Evolutionary conservation across 768 basidiomycete genomes (phyloP).

Genomic region (Tricholoma flavovirens): DNA sequence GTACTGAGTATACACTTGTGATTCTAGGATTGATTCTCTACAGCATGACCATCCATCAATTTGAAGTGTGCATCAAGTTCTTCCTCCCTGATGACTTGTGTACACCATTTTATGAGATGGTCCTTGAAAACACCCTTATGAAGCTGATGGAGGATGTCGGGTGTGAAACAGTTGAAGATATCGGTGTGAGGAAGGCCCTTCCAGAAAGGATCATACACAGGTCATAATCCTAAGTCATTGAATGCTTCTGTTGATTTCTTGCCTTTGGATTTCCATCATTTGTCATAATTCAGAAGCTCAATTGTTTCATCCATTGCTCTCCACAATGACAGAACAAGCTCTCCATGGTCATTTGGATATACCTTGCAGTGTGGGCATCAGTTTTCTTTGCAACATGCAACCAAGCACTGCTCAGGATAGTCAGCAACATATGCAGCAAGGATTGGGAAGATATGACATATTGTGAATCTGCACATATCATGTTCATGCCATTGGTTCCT

Average conservation of each 20-base stretch:
- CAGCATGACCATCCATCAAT: neutral
- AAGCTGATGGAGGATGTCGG: neutral
- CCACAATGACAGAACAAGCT: neutral
- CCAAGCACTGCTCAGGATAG: constrained; percentile 32
- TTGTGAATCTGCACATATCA: constrained; percentile 27
- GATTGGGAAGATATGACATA: constrained; percentile 17
- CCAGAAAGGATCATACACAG: neutral
- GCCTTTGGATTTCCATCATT: too few relatives aligned
- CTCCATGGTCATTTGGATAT: constrained; percentile 11
- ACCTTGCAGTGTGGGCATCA: constrained; percentile 24
- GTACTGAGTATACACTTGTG: too few relatives aligned
- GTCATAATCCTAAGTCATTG: neutral
- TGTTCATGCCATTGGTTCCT: constrained; percentile 22
- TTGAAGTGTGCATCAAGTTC: constrained; percentile 1
- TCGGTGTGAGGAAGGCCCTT: neutral
- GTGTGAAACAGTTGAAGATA: neutral
- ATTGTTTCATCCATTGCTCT: neutral
- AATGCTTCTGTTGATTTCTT: neutral
- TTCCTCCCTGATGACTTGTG: neutral
- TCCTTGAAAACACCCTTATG: neutral
- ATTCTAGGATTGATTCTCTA: too few relatives aligned
- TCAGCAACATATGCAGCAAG: too few relatives aligned
- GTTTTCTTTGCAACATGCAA: constrained; percentile 18
- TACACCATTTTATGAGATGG: neutral
- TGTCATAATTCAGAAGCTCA: neutral